Percentiles rank a stretch among this genome's conserved stretches.
phyloP scores from a whole-genome alignment of 1,284 basidiomycete species.

The Pseudomicrostroma phylloplanum region DNA sequence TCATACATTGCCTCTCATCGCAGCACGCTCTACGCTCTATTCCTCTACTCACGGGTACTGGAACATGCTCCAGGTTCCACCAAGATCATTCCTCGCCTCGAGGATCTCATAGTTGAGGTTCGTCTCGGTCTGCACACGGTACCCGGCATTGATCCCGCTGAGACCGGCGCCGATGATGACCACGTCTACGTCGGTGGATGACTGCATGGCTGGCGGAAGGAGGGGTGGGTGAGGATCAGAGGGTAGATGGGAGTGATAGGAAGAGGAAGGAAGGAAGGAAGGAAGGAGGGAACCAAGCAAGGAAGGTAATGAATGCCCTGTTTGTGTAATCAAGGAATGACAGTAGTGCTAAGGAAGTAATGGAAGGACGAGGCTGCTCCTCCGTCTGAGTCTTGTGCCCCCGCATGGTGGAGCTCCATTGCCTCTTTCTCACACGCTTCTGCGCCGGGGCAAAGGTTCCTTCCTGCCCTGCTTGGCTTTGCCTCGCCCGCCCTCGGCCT shows the following conservation, averaged over 20 bases:
- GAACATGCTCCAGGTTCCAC: constrained; percentile 45
- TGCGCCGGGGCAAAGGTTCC: too few species aligned
- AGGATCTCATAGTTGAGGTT: constrained; percentile 27
- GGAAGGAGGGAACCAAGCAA: too few species aligned
- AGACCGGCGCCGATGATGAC: constrained; percentile 46
- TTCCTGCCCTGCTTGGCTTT: too few species aligned
- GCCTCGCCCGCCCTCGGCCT: too few species aligned
- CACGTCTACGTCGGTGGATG: constrained; percentile 21
- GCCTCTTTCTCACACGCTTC: too few species aligned
- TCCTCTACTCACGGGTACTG: constrained; percentile 29
- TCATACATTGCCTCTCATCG: too few species aligned
- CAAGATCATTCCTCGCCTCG: constrained; percentile 28
- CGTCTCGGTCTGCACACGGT: constrained; percentile 35
- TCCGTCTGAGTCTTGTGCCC: too few species aligned
- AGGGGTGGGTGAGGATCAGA: neutral
- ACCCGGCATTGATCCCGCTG: constrained; percentile 48
- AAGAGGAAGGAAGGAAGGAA: neutral
- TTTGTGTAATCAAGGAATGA: too few species aligned
- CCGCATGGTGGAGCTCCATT: too few species aligned
- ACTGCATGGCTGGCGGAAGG: constrained; percentile 3
- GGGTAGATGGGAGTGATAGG: neutral
- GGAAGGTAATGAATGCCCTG: too few species aligned
- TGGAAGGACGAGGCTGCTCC: too few species aligned
- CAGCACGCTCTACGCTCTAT: constrained; percentile 1
- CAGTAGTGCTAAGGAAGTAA: too few species aligned